A percentile compares a stretch with the other conserved stretches of the same genome.
Conservation (phyloP, 1,284 basidiomycete species). For the Tremellales sp. region DNA sequence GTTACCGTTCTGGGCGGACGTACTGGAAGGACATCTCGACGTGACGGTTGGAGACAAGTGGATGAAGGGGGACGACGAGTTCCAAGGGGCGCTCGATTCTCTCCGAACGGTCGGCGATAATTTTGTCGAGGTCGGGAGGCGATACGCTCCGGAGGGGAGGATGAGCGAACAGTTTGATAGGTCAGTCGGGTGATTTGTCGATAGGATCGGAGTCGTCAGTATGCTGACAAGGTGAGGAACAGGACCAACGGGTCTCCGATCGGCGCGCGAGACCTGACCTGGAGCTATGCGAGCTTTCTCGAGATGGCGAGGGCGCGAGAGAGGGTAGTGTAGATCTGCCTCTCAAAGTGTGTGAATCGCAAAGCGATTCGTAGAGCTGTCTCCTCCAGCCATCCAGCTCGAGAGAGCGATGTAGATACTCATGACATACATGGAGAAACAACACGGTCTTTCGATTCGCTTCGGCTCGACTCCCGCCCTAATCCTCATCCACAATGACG, state of each 20-base stretch:
- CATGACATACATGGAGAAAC: too few species aligned
- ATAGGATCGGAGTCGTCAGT: background rate
- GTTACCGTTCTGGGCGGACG: conserved; percentile 41
- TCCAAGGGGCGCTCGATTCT: conserved; percentile 20
- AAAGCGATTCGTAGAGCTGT: too few species aligned
- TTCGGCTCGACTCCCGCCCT: too few species aligned
- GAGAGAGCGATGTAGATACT: too few species aligned
- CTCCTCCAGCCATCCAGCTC: too few species aligned
- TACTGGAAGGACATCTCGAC: conserved; percentile 11
- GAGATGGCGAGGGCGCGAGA: conserved; percentile 27
- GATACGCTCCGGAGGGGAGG: conserved; percentile 27
- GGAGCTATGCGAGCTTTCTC: conserved; percentile 47
- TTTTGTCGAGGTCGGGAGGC: conserved; percentile 36
- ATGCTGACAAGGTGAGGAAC: background rate
- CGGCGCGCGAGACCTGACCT: conserved; percentile 49
- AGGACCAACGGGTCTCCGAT: conserved; percentile 26
- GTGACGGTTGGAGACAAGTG: conserved; percentile 2
- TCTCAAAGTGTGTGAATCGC: too few species aligned
- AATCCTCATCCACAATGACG: too few species aligned
- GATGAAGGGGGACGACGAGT: conserved; percentile 8
- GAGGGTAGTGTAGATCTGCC: background rate
- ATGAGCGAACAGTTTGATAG: conserved; percentile 50
- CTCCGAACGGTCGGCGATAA: conserved; percentile 39
- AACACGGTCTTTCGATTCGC: too few species aligned
- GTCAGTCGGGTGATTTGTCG: conserved; percentile 20